Conservation (phyloP, 495 filamentous ascomycete species). For the Xylaria castorea region DNA sequence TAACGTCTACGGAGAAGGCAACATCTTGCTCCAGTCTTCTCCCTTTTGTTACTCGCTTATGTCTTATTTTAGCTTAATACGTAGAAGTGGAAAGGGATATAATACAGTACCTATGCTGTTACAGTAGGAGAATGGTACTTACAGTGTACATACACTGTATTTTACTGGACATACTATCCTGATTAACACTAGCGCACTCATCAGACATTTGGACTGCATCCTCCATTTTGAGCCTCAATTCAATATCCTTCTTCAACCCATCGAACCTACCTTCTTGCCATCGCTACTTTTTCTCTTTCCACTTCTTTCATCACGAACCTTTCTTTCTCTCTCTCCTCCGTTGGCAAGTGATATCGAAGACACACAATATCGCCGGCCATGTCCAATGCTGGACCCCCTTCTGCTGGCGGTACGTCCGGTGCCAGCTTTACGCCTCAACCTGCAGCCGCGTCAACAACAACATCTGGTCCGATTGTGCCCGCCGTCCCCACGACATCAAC, state of each 20-base stretch:
- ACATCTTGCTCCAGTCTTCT: neutral
- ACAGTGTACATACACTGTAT: neutral
- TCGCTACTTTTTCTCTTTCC: neutral
- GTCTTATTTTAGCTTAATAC: neutral
- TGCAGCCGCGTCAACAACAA: conserved; percentile 29
- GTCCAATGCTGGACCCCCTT: conserved; percentile 33
- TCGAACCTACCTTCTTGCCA: neutral
- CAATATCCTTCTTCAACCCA: conserved; percentile 7
- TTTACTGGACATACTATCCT: neutral
- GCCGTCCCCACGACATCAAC: conserved; percentile 33
- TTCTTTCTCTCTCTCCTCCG: neutral
- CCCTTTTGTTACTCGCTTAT: neutral
- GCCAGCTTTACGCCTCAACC: conserved; percentile 33
- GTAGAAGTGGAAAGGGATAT: neutral
- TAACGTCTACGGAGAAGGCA: neutral
- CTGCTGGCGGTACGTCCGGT: conserved; percentile 34
- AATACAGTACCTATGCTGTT: no score
- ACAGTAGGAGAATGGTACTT: neutral
- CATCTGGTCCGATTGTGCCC: conserved; percentile 26
- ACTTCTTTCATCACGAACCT: neutral
- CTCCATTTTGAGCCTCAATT: conserved; percentile 32
- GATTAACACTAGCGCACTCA: neutral
- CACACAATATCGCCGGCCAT: conserved; percentile 21
- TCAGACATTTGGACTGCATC: neutral
- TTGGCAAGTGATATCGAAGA: neutral